A percentile compares a stretch with the other conserved stretches of the same genome.
phyloP scores from a whole-genome alignment of 345 rosid genomes.

The Citrus maxima region DNA sequence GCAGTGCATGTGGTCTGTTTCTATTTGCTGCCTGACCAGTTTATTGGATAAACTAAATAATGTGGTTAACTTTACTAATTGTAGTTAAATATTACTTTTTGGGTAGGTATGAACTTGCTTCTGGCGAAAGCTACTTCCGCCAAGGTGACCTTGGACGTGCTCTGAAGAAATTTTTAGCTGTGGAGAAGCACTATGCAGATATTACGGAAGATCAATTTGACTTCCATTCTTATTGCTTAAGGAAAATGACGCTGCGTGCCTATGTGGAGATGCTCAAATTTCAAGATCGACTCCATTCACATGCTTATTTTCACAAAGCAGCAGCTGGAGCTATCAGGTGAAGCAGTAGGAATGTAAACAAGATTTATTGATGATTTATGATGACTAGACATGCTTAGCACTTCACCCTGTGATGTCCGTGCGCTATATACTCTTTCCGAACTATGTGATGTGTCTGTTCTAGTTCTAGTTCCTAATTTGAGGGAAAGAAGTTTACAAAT shows the following conservation, averaged over 20 bases:
- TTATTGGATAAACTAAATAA: conserved; percentile 10
- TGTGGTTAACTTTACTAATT: conserved; percentile 9
- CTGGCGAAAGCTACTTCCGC: conserved; percentile 93
- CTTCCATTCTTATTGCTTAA: conserved; percentile 97
- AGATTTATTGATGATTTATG: conserved; percentile 4
- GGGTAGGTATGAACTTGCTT: conserved; percentile 96
- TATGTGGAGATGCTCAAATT: conserved; percentile 98
- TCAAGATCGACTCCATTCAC: conserved; percentile 94
- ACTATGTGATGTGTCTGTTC: background rate
- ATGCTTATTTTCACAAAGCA: conserved; percentile 91
- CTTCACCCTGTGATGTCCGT: background rate
- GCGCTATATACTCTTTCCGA: background rate
- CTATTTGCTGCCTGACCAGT: conserved; percentile 16
- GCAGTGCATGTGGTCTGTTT: conserved; percentile 99
- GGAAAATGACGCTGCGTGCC: conserved; percentile 96
- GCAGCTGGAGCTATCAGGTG: conserved; percentile 95
- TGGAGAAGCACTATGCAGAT: conserved; percentile 99
- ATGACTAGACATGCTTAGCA: background rate
- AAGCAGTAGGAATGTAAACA: conserved; percentile 11
- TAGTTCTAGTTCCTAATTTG: background rate
- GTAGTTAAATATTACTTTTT: conserved; percentile 7
- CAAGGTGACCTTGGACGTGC: conserved; percentile 98
- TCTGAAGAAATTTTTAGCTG: conserved; percentile 85
- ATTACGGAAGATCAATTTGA: conserved; percentile 98
- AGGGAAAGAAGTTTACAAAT: background rate